Evolutionary conservation across 495 filamentous ascomycete genomes (phyloP), one percentile per base, ranked within the genome.

Genomic region (Aspergillus steynii): DNA sequence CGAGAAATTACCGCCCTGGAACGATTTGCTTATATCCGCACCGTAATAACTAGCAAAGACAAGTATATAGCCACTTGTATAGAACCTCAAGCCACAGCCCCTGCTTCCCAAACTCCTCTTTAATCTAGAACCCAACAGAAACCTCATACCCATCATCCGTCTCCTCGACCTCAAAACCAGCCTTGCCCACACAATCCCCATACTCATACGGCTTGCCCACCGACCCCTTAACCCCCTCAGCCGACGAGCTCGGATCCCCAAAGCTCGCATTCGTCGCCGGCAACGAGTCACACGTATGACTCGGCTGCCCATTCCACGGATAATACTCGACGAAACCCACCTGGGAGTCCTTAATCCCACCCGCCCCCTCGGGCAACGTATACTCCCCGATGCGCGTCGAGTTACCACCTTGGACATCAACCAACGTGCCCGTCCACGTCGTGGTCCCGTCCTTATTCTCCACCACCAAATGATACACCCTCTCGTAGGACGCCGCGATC

Each of bases 261-360:
- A 73, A 73, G 20, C 49, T 60, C 15, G 64, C 67, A 46, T 61
- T 55, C 4, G 66, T 69, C 56, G 53, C 56, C 0, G 71, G 69
- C 56, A 71, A 48, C 20, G 54, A 42, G 10, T 42, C 51, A 58
- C 71, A 73, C 5, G 62, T 54, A 61, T 71, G 64, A 26, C 48
- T 46, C 5, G 20, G 25, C 1, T 46, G 50, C 5, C 55, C 60
- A n/a, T 68, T 68, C 63, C 69, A 68, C 5, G 56, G 62, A 59
- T 71, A 71, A 62, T 70, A 70, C 55, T 73, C 71, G 1, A 73
- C 65, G 55, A 71, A 71, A 14, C 71, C 71, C 5, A 65, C 20
- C 55, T 71, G 69, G 0, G 31, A 50, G 8, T 54, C 53, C 50
- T 55, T 2, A 37, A 73, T 67, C 2, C 71, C 71, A 1, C 64